These are phyloP conservation scores for Aureobasidium sp. DNA, from an alignment of 2,329 filamentous ascomycete genomes.

Conservation along the genomic window DNA sequence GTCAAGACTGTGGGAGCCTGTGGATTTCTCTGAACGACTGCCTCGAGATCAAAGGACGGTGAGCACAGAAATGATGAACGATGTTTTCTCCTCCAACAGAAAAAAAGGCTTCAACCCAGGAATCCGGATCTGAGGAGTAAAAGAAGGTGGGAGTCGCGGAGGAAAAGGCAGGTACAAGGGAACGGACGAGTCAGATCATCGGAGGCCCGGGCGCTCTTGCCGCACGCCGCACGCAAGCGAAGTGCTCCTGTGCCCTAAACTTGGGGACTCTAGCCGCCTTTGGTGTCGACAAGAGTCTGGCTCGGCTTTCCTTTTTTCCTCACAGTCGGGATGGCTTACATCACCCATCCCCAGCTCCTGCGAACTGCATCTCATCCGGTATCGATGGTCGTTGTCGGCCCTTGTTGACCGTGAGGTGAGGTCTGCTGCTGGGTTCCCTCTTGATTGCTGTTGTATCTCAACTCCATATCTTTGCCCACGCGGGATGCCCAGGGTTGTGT, in stretches of 20 bases:
- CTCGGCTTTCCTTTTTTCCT: conserved; percentile 8
- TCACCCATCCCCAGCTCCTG: not conserved
- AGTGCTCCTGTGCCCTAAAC: conserved; percentile 3
- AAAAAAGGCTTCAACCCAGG: not conserved
- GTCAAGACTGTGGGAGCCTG: not conserved
- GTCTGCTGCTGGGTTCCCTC: not conserved
- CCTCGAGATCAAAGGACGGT: not conserved
- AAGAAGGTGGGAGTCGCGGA: conserved; percentile 5
- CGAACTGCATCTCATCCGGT: not conserved
- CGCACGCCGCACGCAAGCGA: conserved; percentile 7
- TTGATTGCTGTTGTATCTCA: not conserved
- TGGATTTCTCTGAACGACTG: not conserved
- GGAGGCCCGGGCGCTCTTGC: conserved; percentile 1
- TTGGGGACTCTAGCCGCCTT: not conserved
- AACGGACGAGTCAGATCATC: conserved; percentile 4
- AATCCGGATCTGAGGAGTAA: conserved; percentile 1
- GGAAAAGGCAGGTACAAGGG: conserved; percentile 12
- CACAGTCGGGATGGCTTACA: not conserved
- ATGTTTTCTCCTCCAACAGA: not conserved
- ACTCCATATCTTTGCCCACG: not conserved
- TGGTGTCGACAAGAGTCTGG: conserved; percentile 3
- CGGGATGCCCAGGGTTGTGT: not conserved
- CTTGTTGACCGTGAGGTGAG: not conserved
- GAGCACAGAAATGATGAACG: not conserved
- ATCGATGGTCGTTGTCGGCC: not conserved